These are phyloP conservation scores for Ophiostoma sp. DNA, from an alignment of 2,329 filamentous ascomycete species.

Conservation along the genomic window DNA sequence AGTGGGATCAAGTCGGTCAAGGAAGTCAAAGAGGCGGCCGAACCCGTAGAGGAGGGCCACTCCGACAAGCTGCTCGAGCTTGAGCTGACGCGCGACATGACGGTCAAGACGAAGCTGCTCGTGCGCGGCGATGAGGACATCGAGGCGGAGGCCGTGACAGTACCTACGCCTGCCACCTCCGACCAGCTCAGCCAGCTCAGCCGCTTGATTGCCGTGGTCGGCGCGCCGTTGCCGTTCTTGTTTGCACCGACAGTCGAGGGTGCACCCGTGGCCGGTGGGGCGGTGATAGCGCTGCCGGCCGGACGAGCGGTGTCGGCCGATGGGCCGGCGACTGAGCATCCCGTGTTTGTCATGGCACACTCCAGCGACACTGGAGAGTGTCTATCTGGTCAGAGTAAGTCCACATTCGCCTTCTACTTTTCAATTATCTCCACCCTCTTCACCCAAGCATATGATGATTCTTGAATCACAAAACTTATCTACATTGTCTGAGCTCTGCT, in stretches of 20 bases:
- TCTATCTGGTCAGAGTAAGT: slow-evolving; percentile 86
- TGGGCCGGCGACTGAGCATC: slow-evolving; percentile 42
- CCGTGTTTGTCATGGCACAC: slow-evolving; percentile 68
- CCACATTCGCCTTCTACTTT: neutral
- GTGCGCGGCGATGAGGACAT: slow-evolving; percentile 46
- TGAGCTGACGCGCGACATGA: slow-evolving; percentile 57
- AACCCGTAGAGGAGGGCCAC: slow-evolving; percentile 20
- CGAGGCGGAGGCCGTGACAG: neutral
- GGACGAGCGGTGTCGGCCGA: slow-evolving; percentile 53
- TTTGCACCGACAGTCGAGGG: slow-evolving; percentile 75
- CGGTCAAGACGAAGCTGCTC: slow-evolving; percentile 56
- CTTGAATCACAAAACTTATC: slow-evolving; percentile 89
- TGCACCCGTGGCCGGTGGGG: slow-evolving; percentile 71
- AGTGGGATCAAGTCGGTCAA: slow-evolving; percentile 55
- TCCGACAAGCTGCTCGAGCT: slow-evolving; percentile 43
- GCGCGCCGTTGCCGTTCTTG: slow-evolving; percentile 62
- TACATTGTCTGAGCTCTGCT: slow-evolving; percentile 95
- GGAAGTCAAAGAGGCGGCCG: slow-evolving; percentile 37
- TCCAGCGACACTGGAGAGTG: slow-evolving; percentile 93
- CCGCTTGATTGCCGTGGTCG: slow-evolving; percentile 68
- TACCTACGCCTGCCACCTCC: neutral
- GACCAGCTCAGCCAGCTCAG: slow-evolving; percentile 47
- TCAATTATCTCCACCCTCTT: neutral
- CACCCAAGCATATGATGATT: slow-evolving; percentile 70
- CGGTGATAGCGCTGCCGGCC: slow-evolving; percentile 66